Conservation (phyloP, 1,284 basidiomycete species). For the Trichosporon sp. region DNA sequence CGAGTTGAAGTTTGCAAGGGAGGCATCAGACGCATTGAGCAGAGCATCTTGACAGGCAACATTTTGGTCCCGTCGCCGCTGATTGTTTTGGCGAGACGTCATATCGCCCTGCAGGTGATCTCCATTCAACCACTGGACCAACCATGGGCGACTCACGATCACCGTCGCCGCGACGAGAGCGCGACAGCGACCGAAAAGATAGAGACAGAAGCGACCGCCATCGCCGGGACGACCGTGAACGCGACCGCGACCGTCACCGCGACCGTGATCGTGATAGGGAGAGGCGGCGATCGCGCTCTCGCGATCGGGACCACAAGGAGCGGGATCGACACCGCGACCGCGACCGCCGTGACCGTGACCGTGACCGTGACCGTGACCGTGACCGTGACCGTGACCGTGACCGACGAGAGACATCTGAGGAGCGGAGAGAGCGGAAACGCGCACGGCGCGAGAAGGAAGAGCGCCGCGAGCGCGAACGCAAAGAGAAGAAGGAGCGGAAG, state of each 20-base stretch:
- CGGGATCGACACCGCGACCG: slow-evolving; percentile 11
- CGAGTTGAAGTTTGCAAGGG: background rate
- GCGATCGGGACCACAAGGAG: slow-evolving; percentile 3
- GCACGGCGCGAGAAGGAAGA: slow-evolving; percentile 16
- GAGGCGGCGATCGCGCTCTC: background rate
- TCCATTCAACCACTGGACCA: background rate
- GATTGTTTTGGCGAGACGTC: slow-evolving; percentile 2
- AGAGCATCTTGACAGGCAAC: background rate
- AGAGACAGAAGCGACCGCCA: background rate
- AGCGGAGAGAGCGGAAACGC: slow-evolving; percentile 26
- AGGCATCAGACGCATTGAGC: background rate
- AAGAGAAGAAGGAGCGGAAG: slow-evolving; percentile 45
- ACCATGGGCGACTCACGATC: background rate
- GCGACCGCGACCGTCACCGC: background rate
- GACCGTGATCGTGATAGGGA: slow-evolving; percentile 9
- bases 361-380: slow-evolving; percentile 12
- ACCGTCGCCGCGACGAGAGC: background rate
- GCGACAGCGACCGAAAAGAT: background rate
- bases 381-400: slow-evolving; percentile 21
- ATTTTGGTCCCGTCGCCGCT: background rate
- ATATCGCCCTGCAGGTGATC: background rate
- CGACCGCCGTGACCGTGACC: background rate
- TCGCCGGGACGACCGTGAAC: background rate
- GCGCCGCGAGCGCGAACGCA: slow-evolving; percentile 87
- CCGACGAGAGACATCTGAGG: slow-evolving; percentile 21